These are phyloP conservation scores for Tylopilus plumbeoviolaceoides DNA, from an alignment of 768 basidiomycete species.

Conservation along the genomic window DNA sequence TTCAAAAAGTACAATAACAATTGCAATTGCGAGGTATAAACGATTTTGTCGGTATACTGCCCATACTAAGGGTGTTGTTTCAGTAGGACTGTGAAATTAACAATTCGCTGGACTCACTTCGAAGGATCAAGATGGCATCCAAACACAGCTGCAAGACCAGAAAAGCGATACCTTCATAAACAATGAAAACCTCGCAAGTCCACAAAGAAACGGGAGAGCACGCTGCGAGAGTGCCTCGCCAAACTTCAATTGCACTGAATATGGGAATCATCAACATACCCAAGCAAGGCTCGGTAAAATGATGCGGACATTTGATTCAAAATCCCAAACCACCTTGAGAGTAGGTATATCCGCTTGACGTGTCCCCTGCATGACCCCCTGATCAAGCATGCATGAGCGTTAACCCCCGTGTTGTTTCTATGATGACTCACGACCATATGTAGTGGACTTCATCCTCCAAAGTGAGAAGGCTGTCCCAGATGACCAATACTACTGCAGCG, in stretches of 20 bases:
- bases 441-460: slow-evolving; percentile 13
- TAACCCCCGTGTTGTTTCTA: not conserved
- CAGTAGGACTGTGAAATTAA: not conserved
- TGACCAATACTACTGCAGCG: slow-evolving; percentile 5
- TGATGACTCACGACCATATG: slow-evolving; percentile 22
- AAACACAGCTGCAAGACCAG: slow-evolving; percentile 14
- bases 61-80: slow-evolving; percentile 4
- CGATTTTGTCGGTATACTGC: slow-evolving; percentile 11
- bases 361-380: slow-evolving; percentile 8
- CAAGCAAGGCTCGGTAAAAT: not conserved
- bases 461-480: slow-evolving; percentile 18
- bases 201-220: not conserved
- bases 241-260: slow-evolving; percentile 4
- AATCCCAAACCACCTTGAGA: slow-evolving; percentile 23
- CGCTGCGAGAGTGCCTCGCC: not conserved
- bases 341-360: slow-evolving; percentile 21
- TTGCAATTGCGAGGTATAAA: not conserved
- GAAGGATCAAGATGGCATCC: slow-evolving; percentile 15
- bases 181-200: slow-evolving; percentile 3
- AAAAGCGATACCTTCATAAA: slow-evolving; percentile 1
- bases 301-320: slow-evolving; percentile 10
- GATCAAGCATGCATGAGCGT: not conserved
- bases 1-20: slow-evolving; percentile 6
- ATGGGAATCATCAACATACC: slow-evolving; percentile 1
- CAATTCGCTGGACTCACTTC: slow-evolving; percentile 11